Base-by-base conservation (phyloP, 768 basidiomycete genomes). In the Sarcodon aspratus region DNA sequence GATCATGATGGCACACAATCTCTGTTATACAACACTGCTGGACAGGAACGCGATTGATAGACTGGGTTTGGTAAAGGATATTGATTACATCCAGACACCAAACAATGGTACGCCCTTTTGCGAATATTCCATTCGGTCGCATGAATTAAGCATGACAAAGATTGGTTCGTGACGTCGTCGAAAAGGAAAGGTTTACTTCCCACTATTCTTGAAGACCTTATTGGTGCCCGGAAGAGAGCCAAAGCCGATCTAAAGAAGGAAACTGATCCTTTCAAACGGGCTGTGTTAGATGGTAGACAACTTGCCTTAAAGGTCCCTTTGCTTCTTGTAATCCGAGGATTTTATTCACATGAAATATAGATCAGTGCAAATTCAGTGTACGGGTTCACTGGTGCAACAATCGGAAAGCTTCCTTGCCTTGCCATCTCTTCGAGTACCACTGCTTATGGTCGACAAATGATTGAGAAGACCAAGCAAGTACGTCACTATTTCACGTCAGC, bases 1-100 rank as follows among this genome's bases (percentile, higher is more conserved):
- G 0, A 98, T 99, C 40, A 99, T 99, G 96, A 97, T 97, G 94
- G 96, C 95, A 2, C 96, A 99, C 66, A 99, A 99, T 61, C 70
- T 99, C 1, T 99, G 96, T 63, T 99, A 98, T 61, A 97, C 96
- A 0, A 97, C 96, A 0, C 72, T 98, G n/a, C 64, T 97, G 35
- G 89, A 96, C 53, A 85, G 80, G 61, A 40, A 50, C 6, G 85
- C 84, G 0, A 83, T 95, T 10, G 85, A 91, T 15, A 76, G 86
- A 15, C 69, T 98, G 11, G 67, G 72, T 7, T 72, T 98, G 15
- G 76, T 79, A 33, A 90, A 86, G 61, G 91, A 88, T 53, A 73
- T 81, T 7, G 95, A 99, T 64, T 99, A 96, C 59, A 83, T 89
- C 49, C 80, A 86, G 58, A 98, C 96, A 1, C 96, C 96, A 0